phyloP scores from a whole-genome alignment of 306 rosid species.

The Lablab purpureus region DNA sequence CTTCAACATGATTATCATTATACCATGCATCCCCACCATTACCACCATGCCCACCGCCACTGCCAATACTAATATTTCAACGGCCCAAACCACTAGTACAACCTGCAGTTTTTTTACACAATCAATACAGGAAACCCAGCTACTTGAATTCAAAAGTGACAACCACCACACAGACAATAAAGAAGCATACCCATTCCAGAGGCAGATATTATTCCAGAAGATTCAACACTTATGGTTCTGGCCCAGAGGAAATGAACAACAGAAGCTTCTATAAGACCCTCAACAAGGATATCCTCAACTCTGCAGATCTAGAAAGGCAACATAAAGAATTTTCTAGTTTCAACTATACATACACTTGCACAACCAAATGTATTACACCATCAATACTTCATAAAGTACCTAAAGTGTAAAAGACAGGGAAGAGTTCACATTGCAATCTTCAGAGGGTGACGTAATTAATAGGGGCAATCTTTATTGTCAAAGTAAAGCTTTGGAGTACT shows the following conservation, averaged over 20 bases:
- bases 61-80: slow-evolving; percentile 74
- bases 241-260: slow-evolving; percentile 99
- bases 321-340: slow-evolving; percentile 44
- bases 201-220: slow-evolving; percentile 87
- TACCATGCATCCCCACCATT: slow-evolving; percentile 82
- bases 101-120: slow-evolving; percentile 57
- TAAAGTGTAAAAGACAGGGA: slow-evolving; percentile 94
- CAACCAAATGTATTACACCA: slow-evolving; percentile 26
- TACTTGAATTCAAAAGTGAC: slow-evolving; percentile 33
- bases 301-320: slow-evolving; percentile 81
- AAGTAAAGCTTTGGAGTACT: slow-evolving; percentile 93
- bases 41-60: slow-evolving; percentile 99
- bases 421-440: slow-evolving; percentile 98
- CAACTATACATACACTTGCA: slow-evolving; percentile 39
- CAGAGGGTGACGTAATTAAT: slow-evolving; percentile 86
- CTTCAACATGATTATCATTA: slow-evolving; percentile 59
- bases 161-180: slow-evolving; percentile 1
- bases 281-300: slow-evolving; percentile 87
- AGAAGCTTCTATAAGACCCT: slow-evolving; percentile 92
- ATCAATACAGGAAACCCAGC: slow-evolving; percentile 24
- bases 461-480: slow-evolving; percentile 74
- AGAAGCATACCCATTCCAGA: slow-evolving; percentile 87
- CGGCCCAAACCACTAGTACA: slow-evolving; percentile 90
- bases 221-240: slow-evolving; percentile 75
- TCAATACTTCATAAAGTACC: slow-evolving; percentile 58